Conservation (phyloP, 768 basidiomycete species). For the Clitopilus hobsonii region DNA sequence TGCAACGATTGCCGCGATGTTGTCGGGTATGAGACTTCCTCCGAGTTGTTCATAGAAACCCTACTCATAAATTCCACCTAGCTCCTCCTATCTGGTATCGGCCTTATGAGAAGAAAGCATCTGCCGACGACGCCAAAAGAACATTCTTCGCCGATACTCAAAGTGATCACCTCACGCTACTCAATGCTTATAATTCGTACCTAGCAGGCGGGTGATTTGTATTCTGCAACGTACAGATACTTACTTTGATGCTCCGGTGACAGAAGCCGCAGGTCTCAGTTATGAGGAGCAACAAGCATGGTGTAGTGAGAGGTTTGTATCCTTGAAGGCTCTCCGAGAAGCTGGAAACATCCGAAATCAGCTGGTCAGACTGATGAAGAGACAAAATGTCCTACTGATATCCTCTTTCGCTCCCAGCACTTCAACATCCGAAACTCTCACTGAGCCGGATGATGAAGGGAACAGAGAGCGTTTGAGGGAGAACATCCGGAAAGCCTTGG, state of each 20-base stretch:
- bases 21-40: constrained; percentile 62
- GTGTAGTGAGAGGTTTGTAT: constrained; percentile 81
- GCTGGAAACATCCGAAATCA: constrained; percentile 93
- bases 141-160: constrained; percentile 84
- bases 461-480: constrained; percentile 65
- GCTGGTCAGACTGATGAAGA: constrained; percentile 87
- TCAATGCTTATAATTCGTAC: constrained; percentile 96
- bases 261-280: constrained; percentile 61
- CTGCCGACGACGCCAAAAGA: constrained; percentile 87
- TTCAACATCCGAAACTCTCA: background rate
- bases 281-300: background rate
- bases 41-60: background rate
- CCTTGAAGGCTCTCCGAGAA: constrained; percentile 75
- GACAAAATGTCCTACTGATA: constrained; percentile 73
- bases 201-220: constrained; percentile 53
- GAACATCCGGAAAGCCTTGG: constrained; percentile 78
- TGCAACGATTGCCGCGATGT: constrained; percentile 91
- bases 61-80: constrained; percentile 14
- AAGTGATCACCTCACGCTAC: constrained; percentile 89
- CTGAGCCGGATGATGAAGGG: background rate
- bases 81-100: constrained; percentile 93
- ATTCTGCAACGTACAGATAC: background rate
- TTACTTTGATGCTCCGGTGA: constrained; percentile 65
- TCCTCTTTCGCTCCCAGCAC: constrained; percentile 36
- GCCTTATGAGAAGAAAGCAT: constrained; percentile 79